Evolutionary conservation across 164 flowering plant genomes (phyloP).

Genomic region (Vitis rupestris): DNA sequence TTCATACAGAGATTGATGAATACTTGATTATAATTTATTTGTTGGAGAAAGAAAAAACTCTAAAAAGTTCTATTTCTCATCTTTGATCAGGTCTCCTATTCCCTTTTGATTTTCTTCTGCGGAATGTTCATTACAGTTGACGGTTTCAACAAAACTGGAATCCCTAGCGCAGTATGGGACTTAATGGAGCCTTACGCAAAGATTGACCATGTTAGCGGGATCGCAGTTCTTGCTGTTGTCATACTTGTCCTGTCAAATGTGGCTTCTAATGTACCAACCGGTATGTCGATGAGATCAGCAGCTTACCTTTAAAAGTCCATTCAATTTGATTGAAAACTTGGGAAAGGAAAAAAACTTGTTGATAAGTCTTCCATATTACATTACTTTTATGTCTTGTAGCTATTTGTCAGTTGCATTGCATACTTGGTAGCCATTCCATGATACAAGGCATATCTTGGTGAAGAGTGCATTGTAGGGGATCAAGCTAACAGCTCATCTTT

Average conservation of each 20-base stretch:
- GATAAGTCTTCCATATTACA: no score
- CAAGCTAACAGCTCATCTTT: no score
- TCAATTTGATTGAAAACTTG: no score
- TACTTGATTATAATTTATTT: neutral
- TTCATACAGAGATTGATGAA: neutral
- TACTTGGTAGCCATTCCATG: no score
- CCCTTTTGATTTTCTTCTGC: constrained; percentile 49
- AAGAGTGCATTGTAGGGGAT: no score
- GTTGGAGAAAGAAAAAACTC: neutral
- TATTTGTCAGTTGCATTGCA: no score
- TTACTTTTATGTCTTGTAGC: no score
- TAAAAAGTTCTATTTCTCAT: neutral
- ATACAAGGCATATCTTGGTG: no score
- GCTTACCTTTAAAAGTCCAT: no score
- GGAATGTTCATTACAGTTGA: constrained; percentile 58
- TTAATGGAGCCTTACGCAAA: constrained; percentile 40
- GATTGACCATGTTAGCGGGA: constrained; percentile 28
- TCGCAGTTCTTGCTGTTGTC: constrained; percentile 36
- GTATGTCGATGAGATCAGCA: constrained; percentile 11
- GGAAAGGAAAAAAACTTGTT: no score
- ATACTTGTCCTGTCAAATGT: constrained; percentile 40
- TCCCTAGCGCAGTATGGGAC: constrained; percentile 44
- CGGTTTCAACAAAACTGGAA: constrained; percentile 49
- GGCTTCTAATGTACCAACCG: constrained; percentile 51
- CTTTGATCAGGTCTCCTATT: constrained; percentile 41